Evolutionary conservation across 202 grass and related monocot genomes (phyloP), one percentile per base, ranked within the genome.

Genomic region (Elaeis oleifera): DNA sequence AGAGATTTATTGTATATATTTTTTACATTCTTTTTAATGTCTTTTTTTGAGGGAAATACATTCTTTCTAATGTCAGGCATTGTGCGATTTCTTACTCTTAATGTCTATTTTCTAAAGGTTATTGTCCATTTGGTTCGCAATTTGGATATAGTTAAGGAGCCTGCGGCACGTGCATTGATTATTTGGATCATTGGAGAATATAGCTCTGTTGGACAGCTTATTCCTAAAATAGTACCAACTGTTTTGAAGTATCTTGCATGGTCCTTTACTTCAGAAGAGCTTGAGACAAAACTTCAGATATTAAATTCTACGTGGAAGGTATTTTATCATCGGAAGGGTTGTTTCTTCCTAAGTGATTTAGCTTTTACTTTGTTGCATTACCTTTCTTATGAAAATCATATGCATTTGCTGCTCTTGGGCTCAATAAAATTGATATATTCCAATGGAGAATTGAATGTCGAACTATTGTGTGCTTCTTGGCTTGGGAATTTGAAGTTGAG

Each of bases 271-370:
- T 75, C 82, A 63, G 92, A 92, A 54, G 77, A 79, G 50, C 54
- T 85, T 54, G 87, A 89, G 59, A 76, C 84, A 57, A 97, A 89
- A 78, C 92, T 97, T 83, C 92, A 97, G 75, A 97, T 97, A 51
- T 71, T 97, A 85, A 92, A 91, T 78, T 77, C 88, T 67, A 72
- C 74, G 71, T 71, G 74, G 24, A 97, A 92, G 92, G 92, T 97
- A 80, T 51, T 44, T 53, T 56, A 61, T 59, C 64, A 44, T 44
- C 36, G 11, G 36, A 11, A 44, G 3, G 36, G 9, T 44, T 9
- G 36, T 44, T 44, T 44, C 8, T 44, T 44, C 36, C 36, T 44
- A 3, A 44, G 9, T 44, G 36, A 14, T 13, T 13, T 44, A 13
- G 9, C 36, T 13, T 44, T 44, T 44, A 44, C 36, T 44, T 44